Percentiles rank a stretch among this genome's conserved stretches.
Evolutionary conservation across 2,329 filamentous ascomycete genomes (phyloP).

Genomic region (Cladosporium colombiae): DNA sequence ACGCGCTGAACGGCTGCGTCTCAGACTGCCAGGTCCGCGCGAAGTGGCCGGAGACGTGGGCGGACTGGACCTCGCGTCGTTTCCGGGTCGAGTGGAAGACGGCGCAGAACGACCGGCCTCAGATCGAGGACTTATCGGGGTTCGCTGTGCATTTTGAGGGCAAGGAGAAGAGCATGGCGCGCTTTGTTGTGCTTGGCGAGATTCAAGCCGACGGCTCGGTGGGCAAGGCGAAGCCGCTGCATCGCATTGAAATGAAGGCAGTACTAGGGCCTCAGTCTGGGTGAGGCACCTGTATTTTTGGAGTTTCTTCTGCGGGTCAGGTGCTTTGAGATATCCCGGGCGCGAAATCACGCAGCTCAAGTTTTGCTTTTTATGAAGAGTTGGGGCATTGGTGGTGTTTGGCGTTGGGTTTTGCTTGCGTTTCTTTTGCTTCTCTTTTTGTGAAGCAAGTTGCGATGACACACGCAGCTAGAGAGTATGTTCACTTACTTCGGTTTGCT

Average conservation of each 20-base stretch:
- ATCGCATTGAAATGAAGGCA: background rate
- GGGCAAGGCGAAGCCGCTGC: background rate
- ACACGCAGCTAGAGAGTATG: background rate
- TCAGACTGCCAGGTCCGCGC: background rate
- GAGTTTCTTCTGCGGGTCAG: background rate
- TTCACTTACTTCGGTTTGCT: background rate
- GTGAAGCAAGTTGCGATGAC: background rate
- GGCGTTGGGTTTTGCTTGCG: background rate
- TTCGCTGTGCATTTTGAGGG: background rate
- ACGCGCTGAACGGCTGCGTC: background rate
- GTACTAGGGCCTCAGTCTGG: background rate
- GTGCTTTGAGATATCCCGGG: constrained; percentile 2
- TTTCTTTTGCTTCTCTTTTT: background rate
- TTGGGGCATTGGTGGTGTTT: background rate
- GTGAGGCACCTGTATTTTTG: background rate
- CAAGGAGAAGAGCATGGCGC: background rate
- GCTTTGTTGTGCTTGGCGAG: background rate
- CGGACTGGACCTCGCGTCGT: background rate
- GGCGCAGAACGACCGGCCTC: background rate
- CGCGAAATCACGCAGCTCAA: background rate
- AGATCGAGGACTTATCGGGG: background rate
- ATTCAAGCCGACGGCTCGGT: background rate
- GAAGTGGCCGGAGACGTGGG: background rate
- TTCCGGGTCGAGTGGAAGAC: background rate
- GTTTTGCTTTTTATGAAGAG: background rate